These are phyloP conservation scores for Starmerella vaccinii DNA, from an alignment of 805 yeast species.

Conservation along the genomic window DNA sequence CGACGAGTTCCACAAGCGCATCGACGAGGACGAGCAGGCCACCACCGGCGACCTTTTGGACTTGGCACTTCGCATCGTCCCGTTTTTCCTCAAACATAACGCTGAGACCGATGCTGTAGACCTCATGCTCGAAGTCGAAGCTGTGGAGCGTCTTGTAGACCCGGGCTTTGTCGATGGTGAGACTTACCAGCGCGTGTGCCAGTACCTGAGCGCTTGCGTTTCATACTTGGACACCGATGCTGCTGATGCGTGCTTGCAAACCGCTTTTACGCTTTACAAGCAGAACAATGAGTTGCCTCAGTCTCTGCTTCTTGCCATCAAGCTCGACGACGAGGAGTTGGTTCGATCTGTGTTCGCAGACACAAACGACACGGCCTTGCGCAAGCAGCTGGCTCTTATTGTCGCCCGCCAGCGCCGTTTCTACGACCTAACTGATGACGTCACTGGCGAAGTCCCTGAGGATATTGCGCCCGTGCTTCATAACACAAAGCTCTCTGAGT, in stretches of 20 bases:
- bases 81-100: constrained; percentile 83
- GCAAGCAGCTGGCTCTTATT: constrained; percentile 84
- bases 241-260: constrained; percentile 70
- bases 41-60: constrained; percentile 40
- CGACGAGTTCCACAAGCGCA: constrained; percentile 56
- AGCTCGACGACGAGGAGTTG: constrained; percentile 70
- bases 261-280: constrained; percentile 79
- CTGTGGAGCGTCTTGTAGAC: constrained; percentile 68
- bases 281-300: constrained; percentile 72
- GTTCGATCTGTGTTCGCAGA: constrained; percentile 64
- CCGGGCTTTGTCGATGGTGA: constrained; percentile 60
- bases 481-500: constrained; percentile 66
- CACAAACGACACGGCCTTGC: constrained; percentile 50
- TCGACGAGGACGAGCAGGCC: constrained; percentile 18
- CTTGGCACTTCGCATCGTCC: constrained; percentile 68
- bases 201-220: constrained; percentile 93
- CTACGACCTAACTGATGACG: constrained; percentile 40
- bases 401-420: constrained; percentile 79
- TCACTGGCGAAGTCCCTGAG: constrained; percentile 21
- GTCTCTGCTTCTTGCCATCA: constrained; percentile 74
- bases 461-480: constrained; percentile 79
- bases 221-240: constrained; percentile 93
- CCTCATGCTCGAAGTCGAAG: constrained; percentile 77
- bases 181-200: constrained; percentile 80
- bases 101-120: constrained; percentile 99